Conservation (phyloP, 1,139 yeast species). For the Pichiaceae sp. region DNA sequence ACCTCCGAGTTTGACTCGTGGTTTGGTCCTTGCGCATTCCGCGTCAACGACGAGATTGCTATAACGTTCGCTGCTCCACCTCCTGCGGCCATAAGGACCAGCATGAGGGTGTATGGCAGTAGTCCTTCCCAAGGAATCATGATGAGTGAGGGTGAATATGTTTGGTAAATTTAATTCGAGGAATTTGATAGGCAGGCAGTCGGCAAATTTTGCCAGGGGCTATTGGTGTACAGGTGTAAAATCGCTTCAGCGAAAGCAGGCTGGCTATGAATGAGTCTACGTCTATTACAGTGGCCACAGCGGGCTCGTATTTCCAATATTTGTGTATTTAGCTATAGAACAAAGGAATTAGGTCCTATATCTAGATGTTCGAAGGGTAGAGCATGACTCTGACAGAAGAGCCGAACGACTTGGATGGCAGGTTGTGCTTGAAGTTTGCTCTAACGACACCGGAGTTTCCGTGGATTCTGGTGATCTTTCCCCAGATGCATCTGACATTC, state of each 20-base stretch:
- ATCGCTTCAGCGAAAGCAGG: not conserved
- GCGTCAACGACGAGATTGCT: constrained; percentile 21
- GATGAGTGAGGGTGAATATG: constrained; percentile 8
- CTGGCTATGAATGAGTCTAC: not conserved
- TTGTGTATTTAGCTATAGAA: not conserved
- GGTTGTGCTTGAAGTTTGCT: constrained; percentile 98
- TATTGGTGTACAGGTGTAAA: not conserved
- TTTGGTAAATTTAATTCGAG: not conserved
- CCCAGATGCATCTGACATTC: constrained; percentile 99
- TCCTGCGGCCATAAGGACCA: constrained; percentile 41
- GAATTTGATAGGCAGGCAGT: not conserved
- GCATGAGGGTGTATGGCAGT: constrained; percentile 58
- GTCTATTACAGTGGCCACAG: no score
- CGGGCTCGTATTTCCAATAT: not conserved
- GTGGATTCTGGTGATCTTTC: constrained; percentile 96
- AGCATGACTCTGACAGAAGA: constrained; percentile 99
- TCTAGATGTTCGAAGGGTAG: constrained; percentile 99
- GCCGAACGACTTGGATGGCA: constrained; percentile 99
- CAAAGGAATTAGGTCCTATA: not conserved
- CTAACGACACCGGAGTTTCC: constrained; percentile 98
- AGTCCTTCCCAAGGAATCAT: constrained; percentile 72
- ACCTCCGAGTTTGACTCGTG: constrained; percentile 19
- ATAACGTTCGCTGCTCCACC: constrained; percentile 38
- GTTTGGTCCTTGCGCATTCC: constrained; percentile 24
- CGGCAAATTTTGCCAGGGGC: not conserved